A percentile compares a stretch with the other conserved stretches of the same genome.
Conservation (phyloP, 495 filamentous ascomycete species). For the Hyaloscypha finlandica region DNA sequence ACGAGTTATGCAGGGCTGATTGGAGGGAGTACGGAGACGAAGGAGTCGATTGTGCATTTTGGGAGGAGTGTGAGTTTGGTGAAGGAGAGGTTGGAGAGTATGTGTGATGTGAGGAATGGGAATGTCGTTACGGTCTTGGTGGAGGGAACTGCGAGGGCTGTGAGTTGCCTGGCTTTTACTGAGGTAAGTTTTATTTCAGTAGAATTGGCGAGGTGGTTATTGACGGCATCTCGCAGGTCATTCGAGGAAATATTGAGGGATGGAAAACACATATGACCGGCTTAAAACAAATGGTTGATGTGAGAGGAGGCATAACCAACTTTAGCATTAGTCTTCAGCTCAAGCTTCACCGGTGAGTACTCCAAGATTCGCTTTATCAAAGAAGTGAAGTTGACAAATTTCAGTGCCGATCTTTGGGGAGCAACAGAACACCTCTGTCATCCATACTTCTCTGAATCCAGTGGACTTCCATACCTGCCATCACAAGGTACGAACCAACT, state of each 20-base stretch:
- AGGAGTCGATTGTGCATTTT: slow-evolving; percentile 11
- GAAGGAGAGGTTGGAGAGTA: slow-evolving; percentile 6
- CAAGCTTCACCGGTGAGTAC: slow-evolving; percentile 9
- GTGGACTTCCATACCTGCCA: background rate
- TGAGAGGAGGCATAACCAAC: slow-evolving; percentile 5
- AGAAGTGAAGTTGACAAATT: background rate
- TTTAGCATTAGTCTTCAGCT: slow-evolving; percentile 2
- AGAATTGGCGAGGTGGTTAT: background rate
- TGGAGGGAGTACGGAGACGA: slow-evolving; percentile 1
- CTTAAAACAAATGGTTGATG: background rate
- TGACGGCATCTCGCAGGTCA: background rate
- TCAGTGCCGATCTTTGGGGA: slow-evolving; percentile 8
- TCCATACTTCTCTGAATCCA: background rate
- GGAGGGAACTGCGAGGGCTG: slow-evolving; percentile 10
- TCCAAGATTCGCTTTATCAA: background rate
- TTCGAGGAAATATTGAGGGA: slow-evolving; percentile 9
- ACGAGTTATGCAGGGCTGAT: slow-evolving; percentile 10
- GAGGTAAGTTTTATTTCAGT: background rate
- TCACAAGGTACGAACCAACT: background rate
- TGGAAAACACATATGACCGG: slow-evolving; percentile 10
- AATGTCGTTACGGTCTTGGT: background rate
- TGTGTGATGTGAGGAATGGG: background rate
- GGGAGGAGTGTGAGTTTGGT: slow-evolving; percentile 8
- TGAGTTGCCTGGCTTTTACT: slow-evolving; percentile 16
- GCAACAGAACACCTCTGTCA: background rate